Evolutionary conservation across 1,139 yeast genomes (phyloP).

Genomic region (Geotrichum carabidarum): DNA sequence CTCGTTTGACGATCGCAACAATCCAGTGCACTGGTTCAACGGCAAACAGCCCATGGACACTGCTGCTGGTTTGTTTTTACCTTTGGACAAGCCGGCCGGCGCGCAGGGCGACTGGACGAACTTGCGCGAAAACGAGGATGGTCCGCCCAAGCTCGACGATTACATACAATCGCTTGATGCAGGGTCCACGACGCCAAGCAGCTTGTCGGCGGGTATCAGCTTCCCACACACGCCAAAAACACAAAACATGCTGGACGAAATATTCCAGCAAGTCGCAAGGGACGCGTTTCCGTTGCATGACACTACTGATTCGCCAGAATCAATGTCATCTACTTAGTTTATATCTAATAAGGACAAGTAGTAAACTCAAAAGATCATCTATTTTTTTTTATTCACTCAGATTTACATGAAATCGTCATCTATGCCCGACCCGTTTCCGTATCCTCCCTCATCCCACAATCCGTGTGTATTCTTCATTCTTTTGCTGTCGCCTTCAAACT

Average conservation of each 20-base stretch:
- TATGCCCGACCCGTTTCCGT: not conserved
- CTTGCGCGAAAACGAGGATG: too few relatives aligned
- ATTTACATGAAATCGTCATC: not conserved
- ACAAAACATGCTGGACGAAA: slow-evolving; percentile 10
- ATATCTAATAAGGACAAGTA: not conserved
- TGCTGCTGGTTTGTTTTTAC: not conserved
- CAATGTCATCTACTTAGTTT: slow-evolving; percentile 1
- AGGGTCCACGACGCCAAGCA: too few relatives aligned
- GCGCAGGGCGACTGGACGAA: not conserved
- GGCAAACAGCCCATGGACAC: not conserved
- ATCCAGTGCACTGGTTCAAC: slow-evolving; percentile 7
- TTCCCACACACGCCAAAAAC: not conserved
- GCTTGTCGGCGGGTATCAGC: not conserved
- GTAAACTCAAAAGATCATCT: not conserved
- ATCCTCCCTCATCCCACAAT: not conserved
- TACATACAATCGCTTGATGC: not conserved
- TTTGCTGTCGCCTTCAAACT: not conserved
- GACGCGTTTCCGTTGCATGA: not conserved
- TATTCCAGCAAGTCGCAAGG: slow-evolving; percentile 7
- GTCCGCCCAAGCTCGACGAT: not conserved
- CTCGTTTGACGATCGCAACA: slow-evolving; percentile 2
- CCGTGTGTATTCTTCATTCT: not conserved
- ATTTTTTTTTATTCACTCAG: not conserved
- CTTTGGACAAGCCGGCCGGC: not conserved
- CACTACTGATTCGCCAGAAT: slow-evolving; percentile 7